Evolutionary conservation across 805 yeast genomes (phyloP), one percentile per base, ranked within the genome.

Genomic region (Lipomyces mesembrius): DNA sequence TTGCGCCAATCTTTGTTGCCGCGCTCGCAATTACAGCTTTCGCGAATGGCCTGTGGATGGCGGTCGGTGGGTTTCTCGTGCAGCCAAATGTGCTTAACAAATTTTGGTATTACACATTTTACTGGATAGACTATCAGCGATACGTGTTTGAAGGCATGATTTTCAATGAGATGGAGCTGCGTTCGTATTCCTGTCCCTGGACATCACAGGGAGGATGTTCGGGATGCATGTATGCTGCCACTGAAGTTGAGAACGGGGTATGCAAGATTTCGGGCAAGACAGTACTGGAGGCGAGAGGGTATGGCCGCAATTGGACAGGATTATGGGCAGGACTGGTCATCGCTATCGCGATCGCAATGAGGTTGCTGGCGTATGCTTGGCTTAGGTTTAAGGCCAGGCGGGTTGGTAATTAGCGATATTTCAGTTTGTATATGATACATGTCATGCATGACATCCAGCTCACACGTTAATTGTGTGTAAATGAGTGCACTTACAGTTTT

Each of bases 111-210:
- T 78, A 78, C 64, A 79, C 82, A 0, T 79, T 80, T 69, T 78
- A 80, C 67, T 79, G 81, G 81, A 72, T 79, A 52, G 73, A 79
- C 63, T 79, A 79, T 67, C 82, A 80, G 68, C 72, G 82, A n/a
- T 80, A 78, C 66, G 82, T 79, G 3, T 79, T 79, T 69, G 81
- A 80, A 64, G 82, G 82, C 12, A 79, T 80, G 82, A 80, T 80
- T 81, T 78, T 78, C 74, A 79, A 80, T 62, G 79, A 80, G 68
- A 78, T 80, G 66, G 65, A 66, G 32, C 62, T 74, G 25, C 71
- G 77, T 5, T 68, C 71, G 17, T 80, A 71, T 62, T 46, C 71
- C 12, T 80, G 82, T 71, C 20, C 49, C 9, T 43, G 49, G 49
- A 17, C 49, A n/a, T 6, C 49, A 7, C 81, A 70, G 25, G 60